Percentiles rank a stretch among this genome's conserved stretches.
Conservation (phyloP, 2,329 filamentous ascomycete genomes). For the Colletotrichum somersetense region DNA sequence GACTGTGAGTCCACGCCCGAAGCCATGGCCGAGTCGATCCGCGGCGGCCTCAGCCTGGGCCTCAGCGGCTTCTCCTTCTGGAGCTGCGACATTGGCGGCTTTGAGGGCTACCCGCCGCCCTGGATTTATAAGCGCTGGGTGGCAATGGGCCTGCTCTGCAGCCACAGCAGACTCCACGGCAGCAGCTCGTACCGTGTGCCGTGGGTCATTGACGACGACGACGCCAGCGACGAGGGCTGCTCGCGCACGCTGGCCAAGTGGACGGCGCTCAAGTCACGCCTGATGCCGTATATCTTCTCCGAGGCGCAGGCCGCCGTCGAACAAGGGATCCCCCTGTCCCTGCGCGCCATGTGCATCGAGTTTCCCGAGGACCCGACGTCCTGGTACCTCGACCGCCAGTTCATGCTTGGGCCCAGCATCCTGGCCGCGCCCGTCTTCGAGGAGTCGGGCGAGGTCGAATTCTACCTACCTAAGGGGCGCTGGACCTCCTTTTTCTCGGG, state of each 20-base stretch:
- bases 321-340: constrained; percentile 70
- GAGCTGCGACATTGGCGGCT: constrained; percentile 79
- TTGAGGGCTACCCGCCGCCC: constrained; percentile 75
- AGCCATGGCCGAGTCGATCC: constrained; percentile 78
- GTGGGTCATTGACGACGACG: constrained; percentile 77
- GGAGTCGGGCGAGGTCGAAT: constrained; percentile 72
- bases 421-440: constrained; percentile 75
- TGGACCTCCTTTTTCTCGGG: constrained; percentile 65
- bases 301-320: constrained; percentile 57
- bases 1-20: constrained; percentile 81
- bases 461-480: constrained; percentile 69
- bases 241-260: constrained; percentile 63
- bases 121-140: constrained; percentile 85
- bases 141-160: constrained; percentile 78
- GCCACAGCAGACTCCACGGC: constrained; percentile 78
- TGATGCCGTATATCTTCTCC: constrained; percentile 66
- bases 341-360: constrained; percentile 76
- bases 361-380: constrained; percentile 78
- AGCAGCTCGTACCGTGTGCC: constrained; percentile 80
- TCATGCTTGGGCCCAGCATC: constrained; percentile 77
- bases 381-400: constrained; percentile 77
- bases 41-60: constrained; percentile 73
- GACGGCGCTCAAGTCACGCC: constrained; percentile 63
- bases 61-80: constrained; percentile 76
- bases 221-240: constrained; percentile 66